Evolutionary conservation across 805 yeast species (phyloP), one percentile per base, ranked within the genome.

Genomic region (Deakozyma indianensis): DNA sequence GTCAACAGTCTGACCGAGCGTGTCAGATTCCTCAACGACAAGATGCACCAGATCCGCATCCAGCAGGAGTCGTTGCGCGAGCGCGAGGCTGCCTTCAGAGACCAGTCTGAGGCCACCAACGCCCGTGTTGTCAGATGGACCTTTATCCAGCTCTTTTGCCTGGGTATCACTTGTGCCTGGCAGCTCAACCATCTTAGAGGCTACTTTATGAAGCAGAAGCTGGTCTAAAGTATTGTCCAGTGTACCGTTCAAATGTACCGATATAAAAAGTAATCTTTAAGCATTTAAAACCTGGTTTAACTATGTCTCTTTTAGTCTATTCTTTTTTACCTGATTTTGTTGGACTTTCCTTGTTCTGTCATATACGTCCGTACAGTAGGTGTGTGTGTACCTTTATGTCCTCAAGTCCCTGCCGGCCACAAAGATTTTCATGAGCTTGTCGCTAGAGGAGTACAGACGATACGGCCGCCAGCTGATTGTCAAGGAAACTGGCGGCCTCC

Each of bases 381-480:
- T n/a, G n/a, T n/a, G n/a, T n/a, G n/a, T n/a, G n/a, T n/a, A n/a
- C n/a, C n/a, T n/a, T n/a, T n/a, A n/a, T n/a, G n/a, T n/a, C n/a
- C n/a, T n/a, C n/a, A n/a, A n/a, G n/a, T n/a, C n/a, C n/a, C n/a
- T n/a, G n/a, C n/a, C n/a, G n/a, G n/a, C n/a, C n/a, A n/a, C n/a
- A n/a, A n/a, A n/a, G n/a, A n/a, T n/a, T n/a, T n/a, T 25, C 14
- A 25, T 25, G 28, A 25, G 28, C 28, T 25, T 25, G 14, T 11
- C 49, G 1, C 59, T 73, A 18, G 83, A 80, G 32, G 98, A 92
- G 59, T 87, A 78, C 59, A 64, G 61, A 24, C 65, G 96, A 29
- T 92, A 92, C 61, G 97, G 99, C 2, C 72, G 99, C 45, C 98
- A 92, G 57, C 82, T 92, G 90, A 77, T 88, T 22, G 96, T 92